A percentile compares a stretch with the other conserved stretches of the same genome.
These are phyloP conservation scores for Phialemoniopsis sp. DNA, from an alignment of 2,329 filamentous ascomycete genomes.

Conservation along the genomic window DNA sequence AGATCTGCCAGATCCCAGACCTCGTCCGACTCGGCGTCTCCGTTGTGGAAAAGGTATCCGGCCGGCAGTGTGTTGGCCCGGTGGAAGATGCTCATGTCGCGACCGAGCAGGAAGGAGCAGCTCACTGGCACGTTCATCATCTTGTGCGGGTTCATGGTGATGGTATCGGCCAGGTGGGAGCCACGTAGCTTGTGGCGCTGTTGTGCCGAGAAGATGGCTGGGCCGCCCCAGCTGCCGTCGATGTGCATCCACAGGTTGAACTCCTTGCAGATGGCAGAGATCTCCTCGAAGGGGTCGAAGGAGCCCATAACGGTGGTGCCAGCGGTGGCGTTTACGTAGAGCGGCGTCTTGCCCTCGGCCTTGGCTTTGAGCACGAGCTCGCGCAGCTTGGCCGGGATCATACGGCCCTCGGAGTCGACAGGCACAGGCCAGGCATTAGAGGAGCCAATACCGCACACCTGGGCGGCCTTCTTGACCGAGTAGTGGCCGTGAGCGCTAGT, in stretches of 20 bases:
- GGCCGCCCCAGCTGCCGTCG: conserved; percentile 87
- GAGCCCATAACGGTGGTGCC: conserved; percentile 91
- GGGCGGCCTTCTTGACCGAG: conserved; percentile 90
- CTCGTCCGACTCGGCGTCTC: conserved; percentile 34
- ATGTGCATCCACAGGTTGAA: conserved; percentile 87
- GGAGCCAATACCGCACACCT: conserved; percentile 80
- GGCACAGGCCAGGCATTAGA: conserved; percentile 69
- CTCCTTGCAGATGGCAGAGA: conserved; percentile 66
- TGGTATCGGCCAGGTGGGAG: conserved; percentile 68
- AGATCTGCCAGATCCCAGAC: conserved; percentile 89
- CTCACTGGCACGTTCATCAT: conserved; percentile 92
- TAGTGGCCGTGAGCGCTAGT: conserved; percentile 91
- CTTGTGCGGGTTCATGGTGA: conserved; percentile 93
- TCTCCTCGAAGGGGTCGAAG: conserved; percentile 73
- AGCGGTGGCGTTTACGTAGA: conserved; percentile 94
- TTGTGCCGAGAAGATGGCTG: conserved; percentile 69
- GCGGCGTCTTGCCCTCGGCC: conserved; percentile 68
- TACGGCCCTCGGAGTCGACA: conserved; percentile 68
- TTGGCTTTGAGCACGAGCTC: conserved; percentile 58
- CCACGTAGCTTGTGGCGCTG: conserved; percentile 64
- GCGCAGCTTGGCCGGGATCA: conserved; percentile 64
- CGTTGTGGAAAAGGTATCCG: conserved; percentile 75
- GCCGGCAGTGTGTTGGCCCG: conserved; percentile 81
- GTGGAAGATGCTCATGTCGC: conserved; percentile 74
- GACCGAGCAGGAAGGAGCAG: conserved; percentile 81